Base-by-base conservation (phyloP, 1,284 basidiomycete species). In the Irpex sp. region DNA sequence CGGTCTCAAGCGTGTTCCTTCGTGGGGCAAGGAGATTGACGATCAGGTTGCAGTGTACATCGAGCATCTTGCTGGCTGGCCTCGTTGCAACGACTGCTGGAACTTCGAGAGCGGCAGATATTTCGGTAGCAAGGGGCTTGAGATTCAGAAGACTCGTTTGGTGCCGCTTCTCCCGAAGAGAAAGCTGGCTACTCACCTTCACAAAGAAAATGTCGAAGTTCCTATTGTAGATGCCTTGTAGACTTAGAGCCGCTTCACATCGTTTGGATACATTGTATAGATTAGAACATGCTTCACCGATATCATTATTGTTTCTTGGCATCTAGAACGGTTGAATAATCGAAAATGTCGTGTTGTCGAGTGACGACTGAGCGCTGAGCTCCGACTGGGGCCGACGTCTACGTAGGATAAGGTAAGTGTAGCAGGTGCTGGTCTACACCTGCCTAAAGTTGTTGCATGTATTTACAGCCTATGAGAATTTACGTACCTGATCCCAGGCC, bases 61-160 rank as follows among this genome's bases (percentile, higher is more conserved):
- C n/a, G 58, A 61, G 17, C 66, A 67, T 5, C 53, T 76, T 37
- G 68, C 65, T 31, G 66, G 70, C 43, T 73, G 70, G 74, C 71
- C 76, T 17, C 67, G 70, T 17, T 70, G 71, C 3, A 68, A 66
- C n/a, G 60, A 75, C 31, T 70, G 73, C 56, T 78, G 76, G 76
- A 72, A 70, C 60, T 78, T 77, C 65, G 68, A 72, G 66, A 72
- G 71, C 17, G 64, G 58, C 36, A 64, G 76, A 19, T 77, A 77
- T 65, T 76, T 78, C 58, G 76, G 76, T 1, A 61, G 66, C 21
- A 66, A 66, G 21, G 74, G 74, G 8, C 53, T 54, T 33, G 53
- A 54, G 11, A 35, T 54, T 26, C 53, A 7, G 60, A 65, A 47
- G 67, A 72, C 47, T 61, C 61, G 63, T 57, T 17, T 5, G 31